Conservation (phyloP, 208 protist genomes). For the Kentomonas sorsogonicus region DNA sequence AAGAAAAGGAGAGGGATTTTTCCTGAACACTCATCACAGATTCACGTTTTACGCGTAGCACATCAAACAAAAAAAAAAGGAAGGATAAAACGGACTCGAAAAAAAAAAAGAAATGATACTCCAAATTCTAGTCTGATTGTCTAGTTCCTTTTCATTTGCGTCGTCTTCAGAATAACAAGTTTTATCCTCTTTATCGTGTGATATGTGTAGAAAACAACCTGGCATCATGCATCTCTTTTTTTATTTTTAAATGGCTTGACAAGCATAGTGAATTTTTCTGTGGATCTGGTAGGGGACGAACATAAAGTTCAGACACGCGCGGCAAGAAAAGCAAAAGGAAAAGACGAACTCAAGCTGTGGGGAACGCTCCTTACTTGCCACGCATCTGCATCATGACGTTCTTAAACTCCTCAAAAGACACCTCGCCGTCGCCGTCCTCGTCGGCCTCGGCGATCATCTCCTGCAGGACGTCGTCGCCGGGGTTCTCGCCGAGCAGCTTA, state of each 20-base stretch:
- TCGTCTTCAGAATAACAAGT: no score
- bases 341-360: no score
- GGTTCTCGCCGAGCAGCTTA: conserved; percentile 93
- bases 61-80: conserved; percentile 11
- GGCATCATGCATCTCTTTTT: no score
- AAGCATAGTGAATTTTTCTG: no score
- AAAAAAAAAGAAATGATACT: conserved; percentile 6
- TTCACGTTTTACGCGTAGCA: conserved; percentile 1
- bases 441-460: conserved; percentile 98
- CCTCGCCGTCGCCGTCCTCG: conserved; percentile 93
- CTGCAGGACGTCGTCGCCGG: conserved; percentile 95
- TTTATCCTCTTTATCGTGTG: no score
- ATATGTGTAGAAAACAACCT: no score
- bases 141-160: no score
- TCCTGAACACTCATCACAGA: not conserved
- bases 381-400: conserved; percentile 92
- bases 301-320: no score
- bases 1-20: conserved; percentile 5
- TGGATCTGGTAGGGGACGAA: no score
- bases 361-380: conserved; percentile 80
- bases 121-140: no score
- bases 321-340: no score
- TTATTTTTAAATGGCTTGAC: no score
- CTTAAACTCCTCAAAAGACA: conserved; percentile 95
- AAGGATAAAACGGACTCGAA: conserved; percentile 1